Conservation (phyloP, 257 asterid species). For the Pogostemon cablin region DNA sequence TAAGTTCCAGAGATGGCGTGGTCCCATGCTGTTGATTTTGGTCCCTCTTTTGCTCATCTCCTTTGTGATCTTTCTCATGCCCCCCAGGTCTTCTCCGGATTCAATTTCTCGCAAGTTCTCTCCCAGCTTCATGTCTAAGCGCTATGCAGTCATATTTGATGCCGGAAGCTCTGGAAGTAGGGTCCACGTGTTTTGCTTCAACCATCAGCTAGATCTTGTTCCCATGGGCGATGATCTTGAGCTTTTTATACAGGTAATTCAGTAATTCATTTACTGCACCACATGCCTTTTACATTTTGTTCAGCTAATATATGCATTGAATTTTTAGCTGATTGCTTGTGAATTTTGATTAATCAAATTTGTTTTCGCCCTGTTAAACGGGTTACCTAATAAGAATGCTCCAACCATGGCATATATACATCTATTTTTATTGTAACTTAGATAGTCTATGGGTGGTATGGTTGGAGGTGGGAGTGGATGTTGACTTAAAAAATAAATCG, state of each 20-base stretch:
- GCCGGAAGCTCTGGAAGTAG: slow-evolving; percentile 96
- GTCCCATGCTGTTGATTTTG: slow-evolving; percentile 62
- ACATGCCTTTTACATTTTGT: background rate
- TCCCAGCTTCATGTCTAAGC: slow-evolving; percentile 44
- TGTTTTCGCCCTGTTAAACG: slow-evolving; percentile 5
- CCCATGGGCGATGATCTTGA: slow-evolving; percentile 83
- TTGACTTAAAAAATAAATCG: background rate
- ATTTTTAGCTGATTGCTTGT: background rate
- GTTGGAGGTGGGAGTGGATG: background rate
- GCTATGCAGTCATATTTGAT: slow-evolving; percentile 82
- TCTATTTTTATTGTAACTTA: slow-evolving; percentile 8
- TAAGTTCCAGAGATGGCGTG: slow-evolving; percentile 75
- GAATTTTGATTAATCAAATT: slow-evolving; percentile 4
- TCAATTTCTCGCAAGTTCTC: slow-evolving; percentile 48
- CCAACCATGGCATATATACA: background rate
- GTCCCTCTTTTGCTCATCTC: slow-evolving; percentile 60
- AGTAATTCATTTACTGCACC: background rate
- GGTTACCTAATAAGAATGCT: background rate
- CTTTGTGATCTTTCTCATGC: slow-evolving; percentile 51
- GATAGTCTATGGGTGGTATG: background rate
- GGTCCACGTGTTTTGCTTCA: slow-evolving; percentile 85
- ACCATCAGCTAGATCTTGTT: slow-evolving; percentile 67
- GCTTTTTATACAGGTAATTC: slow-evolving; percentile 63
- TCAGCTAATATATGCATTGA: background rate
- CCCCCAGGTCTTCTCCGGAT: slow-evolving; percentile 39